Conservation (phyloP, 1,284 basidiomycete species). For the Austroboletus novae-zelandiae region DNA sequence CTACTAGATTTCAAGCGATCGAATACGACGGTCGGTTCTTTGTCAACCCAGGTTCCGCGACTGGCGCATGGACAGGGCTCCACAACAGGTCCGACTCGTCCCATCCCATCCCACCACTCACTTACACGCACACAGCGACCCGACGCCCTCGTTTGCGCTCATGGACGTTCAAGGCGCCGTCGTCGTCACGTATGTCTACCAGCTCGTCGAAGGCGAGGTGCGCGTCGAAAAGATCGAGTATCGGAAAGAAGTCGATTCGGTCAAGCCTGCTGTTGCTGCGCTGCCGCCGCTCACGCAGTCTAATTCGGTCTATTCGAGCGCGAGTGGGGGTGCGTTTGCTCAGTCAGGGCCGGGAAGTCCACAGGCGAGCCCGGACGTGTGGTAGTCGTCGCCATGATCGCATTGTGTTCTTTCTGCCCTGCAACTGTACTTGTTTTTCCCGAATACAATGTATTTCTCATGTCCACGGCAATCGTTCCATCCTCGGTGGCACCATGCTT, state of each 20-base stretch:
- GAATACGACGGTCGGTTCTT: conserved; percentile 93
- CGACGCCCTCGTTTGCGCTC: conserved; percentile 83
- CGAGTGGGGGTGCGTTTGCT: conserved; percentile 15
- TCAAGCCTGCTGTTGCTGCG: conserved; percentile 23
- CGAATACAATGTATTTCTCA: not conserved
- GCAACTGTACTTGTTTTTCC: too few species aligned
- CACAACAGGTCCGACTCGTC: conserved; percentile 54
- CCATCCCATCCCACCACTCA: not conserved
- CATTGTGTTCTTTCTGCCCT: too few species aligned
- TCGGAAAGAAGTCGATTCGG: conserved; percentile 61
- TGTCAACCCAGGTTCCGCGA: conserved; percentile 94
- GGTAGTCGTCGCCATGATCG: conserved; percentile 14
- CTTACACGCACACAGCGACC: conserved; percentile 42
- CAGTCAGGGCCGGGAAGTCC: conserved; percentile 25
- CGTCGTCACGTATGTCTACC: conserved; percentile 95
- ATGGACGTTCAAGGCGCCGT: conserved; percentile 96
- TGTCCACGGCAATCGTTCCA: not conserved
- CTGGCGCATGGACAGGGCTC: conserved; percentile 88
- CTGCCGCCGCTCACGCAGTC: conserved; percentile 26
- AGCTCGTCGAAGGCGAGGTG: conserved; percentile 90
- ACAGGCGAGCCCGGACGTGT: conserved; percentile 26
- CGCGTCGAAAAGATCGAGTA: conserved; percentile 85
- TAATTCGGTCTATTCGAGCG: conserved; percentile 20
- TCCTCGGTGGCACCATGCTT: not conserved
- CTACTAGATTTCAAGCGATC: conserved; percentile 83